Evolutionary conservation across 768 basidiomycete genomes (phyloP), one percentile per base, ranked within the genome.

Genomic region (Strobilomyces dryophilus): DNA sequence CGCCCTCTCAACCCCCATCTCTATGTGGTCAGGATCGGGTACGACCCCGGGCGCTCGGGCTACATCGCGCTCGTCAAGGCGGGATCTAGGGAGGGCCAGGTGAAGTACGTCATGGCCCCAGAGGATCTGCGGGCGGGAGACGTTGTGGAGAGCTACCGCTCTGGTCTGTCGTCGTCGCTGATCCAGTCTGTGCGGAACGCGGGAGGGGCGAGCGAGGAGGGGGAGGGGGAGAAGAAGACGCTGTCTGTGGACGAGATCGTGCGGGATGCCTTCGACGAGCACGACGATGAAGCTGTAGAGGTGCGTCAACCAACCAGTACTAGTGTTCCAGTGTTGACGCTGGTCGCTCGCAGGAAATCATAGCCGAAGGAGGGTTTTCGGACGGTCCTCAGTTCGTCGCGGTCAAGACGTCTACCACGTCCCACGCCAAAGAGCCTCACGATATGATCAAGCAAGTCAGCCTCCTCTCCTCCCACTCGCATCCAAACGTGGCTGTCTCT

Each of bases 11-110:
- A 89, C 58, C 78, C 79, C 5, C 93, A 98, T 61, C 65, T 98
- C 20, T 95, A 86, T n/a, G 93, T 98, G 42, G 80, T 95, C 4
- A 81, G 97, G 44, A 91, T 99, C 59, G 97, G 98, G 73, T 99
- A 95, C 65, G 97, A 98, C 74, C 97, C 97, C 0, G 89, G 89
- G 5, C 80, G 97, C 41, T 89, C 86, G 34, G 92, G 91, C 8
- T 97, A 99, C 68, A 95, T 99, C 64, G 95, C 97, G 2, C 79
- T 99, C 54, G 66, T 98, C 64, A 78, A 78, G 65, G 85, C 82
- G 85, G 46, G 75, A 83, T 59, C 67, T 76, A 55, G 87, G 82
- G 1, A 68, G 53, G 54, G 74, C 79, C 55, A 78, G 74, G 61
- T 95, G 88, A 88, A 84, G 64, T 99, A 99, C 67, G 94, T 99